Percentiles rank a stretch among this genome's conserved stretches.
Evolutionary conservation across 176 grass and related monocot species (phyloP).

Genomic region (Oryza brachyantha): DNA sequence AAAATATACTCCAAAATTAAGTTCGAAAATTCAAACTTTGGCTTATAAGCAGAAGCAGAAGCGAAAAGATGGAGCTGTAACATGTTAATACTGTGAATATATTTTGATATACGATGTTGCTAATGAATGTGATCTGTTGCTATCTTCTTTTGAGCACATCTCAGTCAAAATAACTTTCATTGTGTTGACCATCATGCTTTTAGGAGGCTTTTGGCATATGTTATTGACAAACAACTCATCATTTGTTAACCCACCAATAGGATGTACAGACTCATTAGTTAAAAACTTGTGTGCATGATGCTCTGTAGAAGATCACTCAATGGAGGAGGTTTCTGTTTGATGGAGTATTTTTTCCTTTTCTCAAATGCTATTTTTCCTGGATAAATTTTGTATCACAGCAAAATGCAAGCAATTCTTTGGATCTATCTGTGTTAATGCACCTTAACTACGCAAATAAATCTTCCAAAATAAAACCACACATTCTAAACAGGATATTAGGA

Average conservation of each 20-base stretch:
- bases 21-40: no score
- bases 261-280: conserved; percentile 17
- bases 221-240: neutral
- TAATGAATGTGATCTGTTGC: neutral
- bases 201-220: neutral
- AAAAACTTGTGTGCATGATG: neutral
- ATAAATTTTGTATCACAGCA: neutral
- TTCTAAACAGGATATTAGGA: conserved; percentile 11
- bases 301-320: neutral
- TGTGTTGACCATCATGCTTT: neutral
- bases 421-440: neutral
- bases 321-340: no score
- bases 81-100: neutral
- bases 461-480: conserved; percentile 12
- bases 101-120: neutral
- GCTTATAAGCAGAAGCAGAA: no score
- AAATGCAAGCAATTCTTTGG: neutral
- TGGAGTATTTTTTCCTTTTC: neutral
- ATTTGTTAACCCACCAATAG: neutral
- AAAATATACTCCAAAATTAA: no score
- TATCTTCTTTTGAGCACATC: neutral
- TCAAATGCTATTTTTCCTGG: neutral
- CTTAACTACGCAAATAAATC: neutral
- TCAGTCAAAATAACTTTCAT: neutral
- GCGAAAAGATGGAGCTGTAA: no score